Evolutionary conservation across 768 basidiomycete genomes (phyloP).

Genomic region (Chalciporus chontae): DNA sequence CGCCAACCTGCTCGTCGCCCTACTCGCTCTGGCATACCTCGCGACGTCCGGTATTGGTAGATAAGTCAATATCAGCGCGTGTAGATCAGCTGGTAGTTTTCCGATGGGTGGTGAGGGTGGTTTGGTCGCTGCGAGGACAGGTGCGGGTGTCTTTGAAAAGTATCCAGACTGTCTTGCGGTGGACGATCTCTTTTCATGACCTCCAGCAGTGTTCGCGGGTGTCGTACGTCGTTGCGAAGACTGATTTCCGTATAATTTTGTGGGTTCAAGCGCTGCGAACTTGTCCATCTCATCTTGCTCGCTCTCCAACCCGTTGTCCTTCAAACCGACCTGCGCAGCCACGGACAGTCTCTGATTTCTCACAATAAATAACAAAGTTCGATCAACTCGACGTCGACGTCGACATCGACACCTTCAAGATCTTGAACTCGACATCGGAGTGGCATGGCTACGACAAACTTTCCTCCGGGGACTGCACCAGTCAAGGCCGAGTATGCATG

Average conservation of each 20-base stretch:
- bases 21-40: slow-evolving; percentile 63
- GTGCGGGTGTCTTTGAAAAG: slow-evolving; percentile 3
- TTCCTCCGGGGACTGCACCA: slow-evolving; percentile 46
- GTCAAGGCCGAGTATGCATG: slow-evolving; percentile 48
- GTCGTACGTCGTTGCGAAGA: slow-evolving; percentile 30
- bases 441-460: slow-evolving; percentile 8
- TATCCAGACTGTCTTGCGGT: slow-evolving; percentile 8
- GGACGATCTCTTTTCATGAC: slow-evolving; percentile 15
- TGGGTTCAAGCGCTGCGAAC: slow-evolving; percentile 82
- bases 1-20: slow-evolving; percentile 58
- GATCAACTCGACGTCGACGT: neutral
- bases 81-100: slow-evolving; percentile 72
- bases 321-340: slow-evolving; percentile 11
- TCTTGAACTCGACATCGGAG: neutral
- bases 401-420: neutral
- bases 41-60: slow-evolving; percentile 81
- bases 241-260: slow-evolving; percentile 44
- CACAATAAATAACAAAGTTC: neutral
- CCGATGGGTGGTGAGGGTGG: slow-evolving; percentile 54
- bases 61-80: slow-evolving; percentile 67
- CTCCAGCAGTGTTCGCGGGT: slow-evolving; percentile 1
- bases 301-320: neutral
- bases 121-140: slow-evolving; percentile 18
- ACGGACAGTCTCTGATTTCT: neutral
- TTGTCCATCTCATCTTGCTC: slow-evolving; percentile 60